Conservation (phyloP, 2,329 filamentous ascomycete species). For the Monilinia laxa region DNA sequence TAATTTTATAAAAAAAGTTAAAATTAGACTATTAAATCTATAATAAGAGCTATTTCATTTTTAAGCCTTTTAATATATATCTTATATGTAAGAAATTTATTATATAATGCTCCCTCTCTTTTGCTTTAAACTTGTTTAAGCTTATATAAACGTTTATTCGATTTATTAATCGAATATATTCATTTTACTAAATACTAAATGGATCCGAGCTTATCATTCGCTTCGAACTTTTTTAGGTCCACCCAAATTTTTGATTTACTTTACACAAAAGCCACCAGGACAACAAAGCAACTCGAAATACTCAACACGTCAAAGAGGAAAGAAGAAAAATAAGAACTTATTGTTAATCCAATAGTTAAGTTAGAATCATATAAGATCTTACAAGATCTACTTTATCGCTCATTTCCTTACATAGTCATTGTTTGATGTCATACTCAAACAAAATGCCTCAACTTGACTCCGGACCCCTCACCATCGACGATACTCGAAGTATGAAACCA, state of each 20-base stretch:
- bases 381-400: neutral
- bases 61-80: too few relatives aligned
- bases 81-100: too few relatives aligned
- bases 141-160: too few relatives aligned
- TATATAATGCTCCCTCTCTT: too few relatives aligned
- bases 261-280: constrained; percentile 18
- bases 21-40: too few relatives aligned
- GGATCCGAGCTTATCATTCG: neutral
- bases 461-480: constrained; percentile 45
- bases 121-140: too few relatives aligned
- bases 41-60: too few relatives aligned
- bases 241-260: constrained; percentile 22
- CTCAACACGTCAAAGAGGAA: neutral
- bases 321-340: neutral
- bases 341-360: neutral
- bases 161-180: too few relatives aligned
- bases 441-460: constrained; percentile 39
- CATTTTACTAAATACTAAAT: too few relatives aligned
- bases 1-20: too few relatives aligned
- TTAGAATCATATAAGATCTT: neutral
- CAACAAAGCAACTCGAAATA: constrained; percentile 18
- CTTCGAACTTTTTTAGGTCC: constrained; percentile 15
- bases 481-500: constrained; percentile 50
- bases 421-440: constrained; percentile 12
- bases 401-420: neutral